phyloP scores from a whole-genome alignment of 805 yeast species.

The Isabelozyma rhagii region DNA sequence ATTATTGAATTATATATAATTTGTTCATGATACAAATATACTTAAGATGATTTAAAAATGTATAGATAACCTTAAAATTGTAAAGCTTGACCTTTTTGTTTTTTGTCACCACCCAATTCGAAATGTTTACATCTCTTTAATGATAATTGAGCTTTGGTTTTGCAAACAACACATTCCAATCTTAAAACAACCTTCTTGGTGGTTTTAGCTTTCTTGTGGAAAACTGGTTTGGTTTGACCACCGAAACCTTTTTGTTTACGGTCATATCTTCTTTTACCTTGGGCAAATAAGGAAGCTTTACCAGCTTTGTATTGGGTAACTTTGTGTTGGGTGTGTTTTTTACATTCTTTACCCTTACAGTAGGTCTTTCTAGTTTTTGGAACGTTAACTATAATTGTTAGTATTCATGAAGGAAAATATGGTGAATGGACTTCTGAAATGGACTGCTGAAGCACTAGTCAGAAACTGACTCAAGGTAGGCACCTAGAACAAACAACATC shows the following conservation, averaged over 20 bases:
- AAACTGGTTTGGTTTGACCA: constrained; percentile 99
- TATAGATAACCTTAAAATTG: constrained; percentile 69
- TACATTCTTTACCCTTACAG: constrained; percentile 99
- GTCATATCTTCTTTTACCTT: constrained; percentile 99
- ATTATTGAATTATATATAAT: neutral
- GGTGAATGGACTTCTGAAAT: neutral
- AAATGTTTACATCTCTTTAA: constrained; percentile 99
- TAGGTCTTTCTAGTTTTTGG: constrained; percentile 99
- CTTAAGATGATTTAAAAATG: constrained; percentile 4
- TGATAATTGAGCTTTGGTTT: constrained; percentile 96
- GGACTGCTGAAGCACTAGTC: neutral
- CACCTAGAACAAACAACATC: too few species aligned
- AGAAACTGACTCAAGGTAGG: too few species aligned
- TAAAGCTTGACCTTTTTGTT: constrained; percentile 99
- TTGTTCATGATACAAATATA: neutral
- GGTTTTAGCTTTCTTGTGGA: constrained; percentile 99
- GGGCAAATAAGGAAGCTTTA: constrained; percentile 98
- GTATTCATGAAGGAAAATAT: neutral
- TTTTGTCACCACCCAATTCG: constrained; percentile 99
- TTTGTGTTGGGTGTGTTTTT: constrained; percentile 99
- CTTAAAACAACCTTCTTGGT: constrained; percentile 99
- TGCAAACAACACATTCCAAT: constrained; percentile 97
- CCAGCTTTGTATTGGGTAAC: constrained; percentile 99
- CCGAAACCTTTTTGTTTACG: constrained; percentile 99
- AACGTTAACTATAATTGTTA: constrained; percentile 75